Evolutionary conservation across 371 early-diverging fungal species (phyloP).

Genomic region (Choanephora cucurbitarum): DNA sequence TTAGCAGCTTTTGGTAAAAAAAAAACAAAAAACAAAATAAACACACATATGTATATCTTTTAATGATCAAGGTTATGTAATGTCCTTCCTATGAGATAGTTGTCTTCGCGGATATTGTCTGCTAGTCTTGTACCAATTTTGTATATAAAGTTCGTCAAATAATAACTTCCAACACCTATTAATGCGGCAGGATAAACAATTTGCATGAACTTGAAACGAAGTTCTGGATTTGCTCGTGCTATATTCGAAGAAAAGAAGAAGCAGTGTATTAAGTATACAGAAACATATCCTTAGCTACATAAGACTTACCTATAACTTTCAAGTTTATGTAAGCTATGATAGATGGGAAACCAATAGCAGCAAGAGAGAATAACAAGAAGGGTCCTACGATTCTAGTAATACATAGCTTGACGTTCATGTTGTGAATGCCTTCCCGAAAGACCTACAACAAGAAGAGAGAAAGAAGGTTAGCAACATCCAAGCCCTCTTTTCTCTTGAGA

Average conservation of each 20-base stretch:
- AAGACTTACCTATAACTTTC: conserved; percentile 9
- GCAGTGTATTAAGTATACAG: background rate
- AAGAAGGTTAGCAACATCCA: no score
- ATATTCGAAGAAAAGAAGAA: conserved; percentile 2
- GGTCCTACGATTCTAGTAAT: conserved; percentile 9
- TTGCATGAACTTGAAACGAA: conserved; percentile 32
- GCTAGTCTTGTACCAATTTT: conserved; percentile 47
- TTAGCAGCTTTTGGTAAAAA: background rate
- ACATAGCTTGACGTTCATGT: conserved; percentile 14
- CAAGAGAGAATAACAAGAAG: background rate
- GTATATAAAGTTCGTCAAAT: conserved; percentile 31
- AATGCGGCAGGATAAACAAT: conserved; percentile 42
- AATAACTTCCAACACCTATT: conserved; percentile 23
- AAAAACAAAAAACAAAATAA: background rate
- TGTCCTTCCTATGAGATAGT: conserved; percentile 63
- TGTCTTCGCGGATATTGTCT: conserved; percentile 60
- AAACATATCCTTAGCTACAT: background rate
- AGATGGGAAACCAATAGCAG: conserved; percentile 12
- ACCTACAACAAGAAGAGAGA: conserved; percentile 6
- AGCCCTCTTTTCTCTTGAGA: background rate
- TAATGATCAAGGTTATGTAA: conserved; percentile 62
- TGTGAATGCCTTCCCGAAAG: conserved; percentile 22
- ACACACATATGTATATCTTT: background rate
- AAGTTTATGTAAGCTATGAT: conserved; percentile 14
- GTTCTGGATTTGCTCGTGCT: conserved; percentile 18